Evolutionary conservation across 345 rosid genomes (phyloP), one percentile per base, ranked within the genome.

Genomic region (Citrus inodora): DNA sequence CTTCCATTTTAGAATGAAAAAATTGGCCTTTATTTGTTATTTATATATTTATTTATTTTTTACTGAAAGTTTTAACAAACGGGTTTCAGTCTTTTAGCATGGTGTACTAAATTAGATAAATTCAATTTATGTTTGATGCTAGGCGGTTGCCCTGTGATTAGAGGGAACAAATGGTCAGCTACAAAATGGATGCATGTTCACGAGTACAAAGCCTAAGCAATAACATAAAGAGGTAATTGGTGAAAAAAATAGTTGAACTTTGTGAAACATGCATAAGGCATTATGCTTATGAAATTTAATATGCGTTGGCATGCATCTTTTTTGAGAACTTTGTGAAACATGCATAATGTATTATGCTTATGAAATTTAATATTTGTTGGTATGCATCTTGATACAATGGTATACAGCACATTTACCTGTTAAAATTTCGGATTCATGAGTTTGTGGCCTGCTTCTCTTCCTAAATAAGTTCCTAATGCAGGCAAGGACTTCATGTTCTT

Each of bases 91-190:
- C n/a, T 58, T 33, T 38, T 22, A 56, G 13, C 28, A 35, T 11
- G 1, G 5, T 27, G 11, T 33, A 22, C 10, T 32, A 3, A n/a
- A 35, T 76, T 53, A 35, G 35, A 58, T 68, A 2, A 59, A 77
- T 42, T 19, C 30, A 25, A 66, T 48, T 67, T 48, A 38, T 76
- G 35, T 10, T 58, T 74, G 78, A 61, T 80, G 59, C 16, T 78
- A 95, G 99, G 98, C 82, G 91, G 96, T 59, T 92, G 98, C 74
- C 96, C 99, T 71, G 98, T 93, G 86, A 92, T 93, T 79, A 88
- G 58, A 76, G 99, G 98, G 75, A 86, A 91, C 91, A 95, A 93
- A 80, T 95, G 99, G 99, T 92, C 99, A 70, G 88, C 93, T 62
- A 92, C 98, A 25, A 95, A 95, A 85, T 95, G 98, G 99, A 80